Evolutionary conservation across 75 land plant species (phyloP).

Genomic region (Sequoiadendron giganteum): DNA sequence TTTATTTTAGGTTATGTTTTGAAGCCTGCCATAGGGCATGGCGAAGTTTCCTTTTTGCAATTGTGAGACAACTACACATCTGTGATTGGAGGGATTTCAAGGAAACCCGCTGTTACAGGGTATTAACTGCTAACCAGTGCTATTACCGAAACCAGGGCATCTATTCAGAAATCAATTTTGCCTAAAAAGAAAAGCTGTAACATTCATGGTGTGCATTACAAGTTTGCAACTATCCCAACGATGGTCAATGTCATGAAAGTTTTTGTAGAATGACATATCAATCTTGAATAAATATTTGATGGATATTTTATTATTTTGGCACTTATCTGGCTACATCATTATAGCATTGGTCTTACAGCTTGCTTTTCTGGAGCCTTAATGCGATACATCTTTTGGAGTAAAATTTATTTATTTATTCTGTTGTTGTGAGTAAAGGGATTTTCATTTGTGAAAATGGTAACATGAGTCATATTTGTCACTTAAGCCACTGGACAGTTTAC

Average conservation of each 20-base stretch:
- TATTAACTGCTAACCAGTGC: background rate
- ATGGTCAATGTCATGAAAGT: background rate
- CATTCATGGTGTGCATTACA: background rate
- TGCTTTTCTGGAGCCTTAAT: background rate
- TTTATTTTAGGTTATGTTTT: background rate
- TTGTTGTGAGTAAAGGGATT: background rate
- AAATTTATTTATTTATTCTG: background rate
- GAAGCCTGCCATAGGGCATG: background rate
- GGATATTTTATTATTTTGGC: background rate
- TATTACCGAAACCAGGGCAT: background rate
- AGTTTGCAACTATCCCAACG: background rate
- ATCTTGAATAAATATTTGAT: background rate
- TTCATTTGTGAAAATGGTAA: background rate
- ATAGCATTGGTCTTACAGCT: background rate
- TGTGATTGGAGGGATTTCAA: background rate
- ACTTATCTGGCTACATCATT: background rate
- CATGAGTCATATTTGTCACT: background rate
- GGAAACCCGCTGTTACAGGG: background rate
- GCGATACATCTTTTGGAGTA: background rate
- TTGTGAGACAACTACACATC: too few species aligned
- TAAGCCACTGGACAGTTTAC: slow-evolving; percentile 52
- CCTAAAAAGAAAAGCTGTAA: background rate
- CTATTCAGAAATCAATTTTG: background rate
- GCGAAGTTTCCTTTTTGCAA: background rate
- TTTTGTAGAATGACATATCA: background rate